phyloP scores from a whole-genome alignment of 169 alveolate genomes.

The Cryptosporidium tyzzeri region DNA sequence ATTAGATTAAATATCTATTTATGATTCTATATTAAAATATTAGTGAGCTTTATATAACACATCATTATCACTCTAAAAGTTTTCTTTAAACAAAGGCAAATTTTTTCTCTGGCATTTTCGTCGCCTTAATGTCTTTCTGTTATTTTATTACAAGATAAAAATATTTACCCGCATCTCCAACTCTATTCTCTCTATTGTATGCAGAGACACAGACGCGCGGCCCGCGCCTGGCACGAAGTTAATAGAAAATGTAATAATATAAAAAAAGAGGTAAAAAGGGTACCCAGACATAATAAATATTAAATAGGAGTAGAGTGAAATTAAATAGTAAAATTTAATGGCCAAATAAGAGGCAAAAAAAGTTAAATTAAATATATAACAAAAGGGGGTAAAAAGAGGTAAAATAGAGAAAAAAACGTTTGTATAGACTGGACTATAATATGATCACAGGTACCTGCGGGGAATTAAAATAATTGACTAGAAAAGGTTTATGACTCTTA shows the following conservation, averaged over 20 bases:
- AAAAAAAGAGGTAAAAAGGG: background rate
- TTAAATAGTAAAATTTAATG: conserved; percentile 12
- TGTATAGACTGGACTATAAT: conserved; percentile 71
- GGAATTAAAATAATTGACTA: conserved; percentile 42
- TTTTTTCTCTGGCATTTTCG: background rate
- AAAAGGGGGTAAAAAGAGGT: conserved; percentile 30
- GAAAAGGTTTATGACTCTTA: conserved; percentile 23
- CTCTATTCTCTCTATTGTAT: background rate
- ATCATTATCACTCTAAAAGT: background rate
- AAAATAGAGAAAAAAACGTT: conserved; percentile 27
- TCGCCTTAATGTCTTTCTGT: background rate
- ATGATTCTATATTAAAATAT: too few relatives aligned
- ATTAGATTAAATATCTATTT: background rate
- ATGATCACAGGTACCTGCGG: conserved; percentile 76
- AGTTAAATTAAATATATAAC: background rate
- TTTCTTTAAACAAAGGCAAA: too few relatives aligned
- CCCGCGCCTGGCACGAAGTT: conserved; percentile 1
- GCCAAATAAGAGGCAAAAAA: conserved; percentile 10
- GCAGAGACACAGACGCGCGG: background rate
- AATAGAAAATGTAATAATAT: background rate
- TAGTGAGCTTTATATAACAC: too few relatives aligned
- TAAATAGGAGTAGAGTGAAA: background rate
- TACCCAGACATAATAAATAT: conserved; percentile 12
- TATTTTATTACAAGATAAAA: background rate
- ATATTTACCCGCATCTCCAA: background rate